phyloP scores from a whole-genome alignment of 2,329 filamentous ascomycete species.

The Lecanoromycetidae sp. region DNA sequence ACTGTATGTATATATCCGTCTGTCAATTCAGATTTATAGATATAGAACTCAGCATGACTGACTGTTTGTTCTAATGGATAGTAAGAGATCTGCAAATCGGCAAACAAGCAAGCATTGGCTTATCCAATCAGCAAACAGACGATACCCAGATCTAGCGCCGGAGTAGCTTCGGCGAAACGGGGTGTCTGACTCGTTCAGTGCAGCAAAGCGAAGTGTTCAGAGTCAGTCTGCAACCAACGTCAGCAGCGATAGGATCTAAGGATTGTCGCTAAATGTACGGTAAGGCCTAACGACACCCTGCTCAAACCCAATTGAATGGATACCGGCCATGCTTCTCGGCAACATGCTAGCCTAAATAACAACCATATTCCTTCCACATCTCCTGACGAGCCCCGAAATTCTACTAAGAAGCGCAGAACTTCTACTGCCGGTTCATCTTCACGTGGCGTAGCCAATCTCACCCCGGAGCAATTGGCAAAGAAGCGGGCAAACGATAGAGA shows the following conservation, averaged over 20 bases:
- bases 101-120: too few species aligned
- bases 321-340: conserved; percentile 4
- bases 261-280: too few species aligned
- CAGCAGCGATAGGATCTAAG: background rate
- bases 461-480: conserved; percentile 74
- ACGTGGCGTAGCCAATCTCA: conserved; percentile 67
- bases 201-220: background rate
- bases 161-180: background rate
- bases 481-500: conserved; percentile 88
- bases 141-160: too few species aligned
- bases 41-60: too few species aligned
- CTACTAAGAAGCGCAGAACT: conserved; percentile 26
- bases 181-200: conserved; percentile 6
- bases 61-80: too few species aligned
- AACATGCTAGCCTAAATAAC: background rate
- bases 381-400: background rate
- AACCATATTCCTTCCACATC: background rate
- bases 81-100: too few species aligned
- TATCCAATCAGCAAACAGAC: too few species aligned
- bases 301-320: conserved; percentile 10
- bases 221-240: conserved; percentile 8
- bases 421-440: conserved; percentile 5
- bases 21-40: too few species aligned
- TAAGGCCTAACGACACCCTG: background rate
- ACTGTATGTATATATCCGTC: too few species aligned